phyloP scores from a whole-genome alignment of 2,329 filamentous ascomycete species.

The Aspergillus fischeri region DNA sequence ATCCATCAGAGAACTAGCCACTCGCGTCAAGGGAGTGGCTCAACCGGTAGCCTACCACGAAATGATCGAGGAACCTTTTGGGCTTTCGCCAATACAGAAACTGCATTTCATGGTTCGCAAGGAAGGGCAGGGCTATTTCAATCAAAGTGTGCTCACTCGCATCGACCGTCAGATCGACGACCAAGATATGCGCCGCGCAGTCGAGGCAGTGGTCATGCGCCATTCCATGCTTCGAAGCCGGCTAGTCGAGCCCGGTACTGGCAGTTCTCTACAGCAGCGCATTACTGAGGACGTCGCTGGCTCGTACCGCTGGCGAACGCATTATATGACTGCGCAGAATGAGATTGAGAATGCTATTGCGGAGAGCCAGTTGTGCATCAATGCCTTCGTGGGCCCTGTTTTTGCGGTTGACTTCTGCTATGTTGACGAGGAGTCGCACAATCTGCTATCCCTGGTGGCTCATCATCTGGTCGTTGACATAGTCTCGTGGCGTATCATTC shows the following conservation, averaged over 20 bases:
- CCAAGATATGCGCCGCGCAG: slow-evolving; percentile 20
- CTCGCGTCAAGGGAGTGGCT: slow-evolving; percentile 26
- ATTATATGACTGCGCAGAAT: slow-evolving; percentile 16
- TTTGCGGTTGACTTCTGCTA: slow-evolving; percentile 42
- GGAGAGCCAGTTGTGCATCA: slow-evolving; percentile 31
- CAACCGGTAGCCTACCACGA: slow-evolving; percentile 33
- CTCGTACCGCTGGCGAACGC: slow-evolving; percentile 25
- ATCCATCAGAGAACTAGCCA: slow-evolving; percentile 39
- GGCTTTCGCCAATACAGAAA: slow-evolving; percentile 36
- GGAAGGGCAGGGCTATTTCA: slow-evolving; percentile 35
- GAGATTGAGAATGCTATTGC: slow-evolving; percentile 23
- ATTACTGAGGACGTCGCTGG: slow-evolving; percentile 27
- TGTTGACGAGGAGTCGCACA: slow-evolving; percentile 26
- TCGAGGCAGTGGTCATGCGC: slow-evolving; percentile 29
- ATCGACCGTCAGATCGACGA: slow-evolving; percentile 24
- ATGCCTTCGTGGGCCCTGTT: slow-evolving; percentile 35
- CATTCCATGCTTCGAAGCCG: slow-evolving; percentile 39
- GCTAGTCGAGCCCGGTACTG: slow-evolving; percentile 19
- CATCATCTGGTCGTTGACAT: slow-evolving; percentile 39
- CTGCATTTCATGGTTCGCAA: slow-evolving; percentile 34
- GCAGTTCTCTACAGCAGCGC: slow-evolving; percentile 20
- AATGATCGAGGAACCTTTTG: slow-evolving; percentile 26
- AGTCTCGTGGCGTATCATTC: slow-evolving; percentile 38
- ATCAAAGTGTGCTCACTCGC: slow-evolving; percentile 35
- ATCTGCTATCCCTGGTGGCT: slow-evolving; percentile 32